Base-by-base conservation (phyloP, 2,329 filamentous ascomycete genomes). In the Ophiocordyceps australis region DNA sequence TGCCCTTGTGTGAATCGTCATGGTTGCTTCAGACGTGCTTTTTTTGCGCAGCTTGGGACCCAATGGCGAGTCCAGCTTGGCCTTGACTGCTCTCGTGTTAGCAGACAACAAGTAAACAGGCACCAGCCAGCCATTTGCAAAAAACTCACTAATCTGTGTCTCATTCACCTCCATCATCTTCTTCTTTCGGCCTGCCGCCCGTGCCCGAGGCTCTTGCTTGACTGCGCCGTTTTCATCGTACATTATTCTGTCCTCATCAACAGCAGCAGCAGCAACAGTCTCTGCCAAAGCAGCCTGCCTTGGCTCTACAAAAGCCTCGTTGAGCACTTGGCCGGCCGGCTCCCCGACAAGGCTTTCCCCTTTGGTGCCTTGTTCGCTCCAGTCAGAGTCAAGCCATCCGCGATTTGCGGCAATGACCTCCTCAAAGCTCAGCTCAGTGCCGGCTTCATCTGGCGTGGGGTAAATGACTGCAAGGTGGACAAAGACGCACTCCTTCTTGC, bases 1-100 rank as follows among this genome's bases (percentile, higher is more conserved):
- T 35, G 89, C 86, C 39, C 71, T 80, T 9, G 89, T 98, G 44
- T 95, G 83, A 36, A 98, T 69, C 1, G 89, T 98, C 85, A 98
- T 94, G 2, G 89, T 98, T n/a, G 85, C 80, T 49, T 95, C 86
- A 26, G 64, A 57, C 3, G 50, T 36, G 37, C 73, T 74, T 46
- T 78, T 89, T 47, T 80, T 80, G 35, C 74, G 77, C 28, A 86
- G 63, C 49, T 91, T 95, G 4, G 72, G 73, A n/a, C 74, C 69
- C 1, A 79, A 79, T 0, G 85, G 86, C 3, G 86, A 94, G 41
- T 89, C 81, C 28, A 95, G 59, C 39, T 94, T 94, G 30, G 83
- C 77, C 60, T 92, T 89, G 49, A 95, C 82, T 89, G 37, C 32
- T 17, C 20, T 9, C 7, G 10, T 30, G 37, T 62, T 39, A 54